These are phyloP conservation scores for Mayamaea pseudoterrestris DNA, from an alignment of 108 stramenopile genomes.

Conservation along the genomic window DNA sequence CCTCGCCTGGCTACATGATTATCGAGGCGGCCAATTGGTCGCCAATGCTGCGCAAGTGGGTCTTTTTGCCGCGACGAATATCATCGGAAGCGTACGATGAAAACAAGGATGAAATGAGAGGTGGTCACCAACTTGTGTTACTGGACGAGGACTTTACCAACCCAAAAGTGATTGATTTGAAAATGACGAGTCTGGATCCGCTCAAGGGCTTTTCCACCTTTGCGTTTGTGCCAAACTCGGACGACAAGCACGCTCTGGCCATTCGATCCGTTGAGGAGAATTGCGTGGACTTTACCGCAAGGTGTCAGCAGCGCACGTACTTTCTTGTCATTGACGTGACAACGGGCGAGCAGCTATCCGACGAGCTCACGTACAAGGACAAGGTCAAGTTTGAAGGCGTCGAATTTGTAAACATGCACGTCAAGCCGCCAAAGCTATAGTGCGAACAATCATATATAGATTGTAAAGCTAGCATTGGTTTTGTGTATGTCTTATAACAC, in stretches of 20 bases:
- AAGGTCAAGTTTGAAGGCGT: constrained; percentile 91
- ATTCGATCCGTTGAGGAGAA: constrained; percentile 87
- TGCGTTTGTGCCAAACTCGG: constrained; percentile 87
- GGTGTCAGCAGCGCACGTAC: constrained; percentile 86
- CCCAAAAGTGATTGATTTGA: constrained; percentile 58
- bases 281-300: constrained; percentile 49
- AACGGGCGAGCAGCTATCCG: constrained; percentile 84
- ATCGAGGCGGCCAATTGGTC: constrained; percentile 90
- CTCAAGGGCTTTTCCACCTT: constrained; percentile 89
- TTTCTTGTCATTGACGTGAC: constrained; percentile 80
- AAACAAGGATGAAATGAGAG: constrained; percentile 70
- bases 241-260: constrained; percentile 73
- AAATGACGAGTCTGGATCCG: constrained; percentile 35
- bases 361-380: constrained; percentile 70
- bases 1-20: constrained; percentile 78
- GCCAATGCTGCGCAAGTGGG: constrained; percentile 74
- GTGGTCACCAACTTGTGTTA: constrained; percentile 78
- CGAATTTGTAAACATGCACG: constrained; percentile 83
- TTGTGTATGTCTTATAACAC: too few relatives aligned
- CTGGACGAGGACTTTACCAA: constrained; percentile 67
- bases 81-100: constrained; percentile 81
- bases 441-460: too few relatives aligned
- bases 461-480: too few relatives aligned
- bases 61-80: constrained; percentile 87
- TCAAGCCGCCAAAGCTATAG: too few relatives aligned